These are phyloP conservation scores for Penicillium coprophilum DNA, from an alignment of 495 filamentous ascomycete genomes.

Conservation along the genomic window DNA sequence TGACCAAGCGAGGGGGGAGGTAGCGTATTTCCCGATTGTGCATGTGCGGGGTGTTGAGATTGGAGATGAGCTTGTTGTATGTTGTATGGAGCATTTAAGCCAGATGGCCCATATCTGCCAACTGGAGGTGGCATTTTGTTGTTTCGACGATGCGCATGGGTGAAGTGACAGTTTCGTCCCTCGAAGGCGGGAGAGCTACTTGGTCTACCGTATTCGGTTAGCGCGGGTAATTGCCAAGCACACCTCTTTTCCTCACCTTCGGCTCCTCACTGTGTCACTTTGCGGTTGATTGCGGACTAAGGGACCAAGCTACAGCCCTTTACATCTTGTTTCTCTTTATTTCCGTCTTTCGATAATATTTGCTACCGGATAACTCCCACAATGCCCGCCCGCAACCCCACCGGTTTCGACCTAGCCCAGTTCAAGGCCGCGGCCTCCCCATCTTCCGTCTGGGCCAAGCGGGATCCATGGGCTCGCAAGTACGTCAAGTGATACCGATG, in stretches of 20 bases:
- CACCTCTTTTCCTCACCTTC: conserved; percentile 27
- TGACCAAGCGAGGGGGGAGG: conserved; percentile 61
- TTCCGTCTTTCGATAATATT: conserved; percentile 16
- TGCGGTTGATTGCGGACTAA: conserved; percentile 16
- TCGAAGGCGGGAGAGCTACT: conserved; percentile 28
- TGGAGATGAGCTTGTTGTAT: conserved; percentile 53
- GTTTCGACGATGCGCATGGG: conserved; percentile 16
- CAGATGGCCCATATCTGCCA: conserved; percentile 53
- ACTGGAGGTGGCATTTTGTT: conserved; percentile 42
- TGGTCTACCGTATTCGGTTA: conserved; percentile 34
- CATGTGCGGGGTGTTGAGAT: conserved; percentile 51
- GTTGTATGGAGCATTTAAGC: conserved; percentile 51
- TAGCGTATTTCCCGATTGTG: conserved; percentile 54
- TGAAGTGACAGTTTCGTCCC: conserved; percentile 25
- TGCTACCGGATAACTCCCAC: conserved; percentile 1
- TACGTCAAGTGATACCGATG: conserved; percentile 36
- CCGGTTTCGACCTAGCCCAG: conserved; percentile 77
- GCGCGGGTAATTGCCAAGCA: conserved; percentile 30
- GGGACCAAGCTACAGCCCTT: conserved; percentile 15
- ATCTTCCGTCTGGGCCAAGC: conserved; percentile 53
- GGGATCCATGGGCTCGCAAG: conserved; percentile 87
- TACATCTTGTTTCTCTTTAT: conserved; percentile 13
- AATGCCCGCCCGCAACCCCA: conserved; percentile 66
- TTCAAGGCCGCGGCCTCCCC: conserved; percentile 65
- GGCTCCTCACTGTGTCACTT: conserved; percentile 19